phyloP scores from a whole-genome alignment of 768 basidiomycete species.

The Boletus vermiculosoides region DNA sequence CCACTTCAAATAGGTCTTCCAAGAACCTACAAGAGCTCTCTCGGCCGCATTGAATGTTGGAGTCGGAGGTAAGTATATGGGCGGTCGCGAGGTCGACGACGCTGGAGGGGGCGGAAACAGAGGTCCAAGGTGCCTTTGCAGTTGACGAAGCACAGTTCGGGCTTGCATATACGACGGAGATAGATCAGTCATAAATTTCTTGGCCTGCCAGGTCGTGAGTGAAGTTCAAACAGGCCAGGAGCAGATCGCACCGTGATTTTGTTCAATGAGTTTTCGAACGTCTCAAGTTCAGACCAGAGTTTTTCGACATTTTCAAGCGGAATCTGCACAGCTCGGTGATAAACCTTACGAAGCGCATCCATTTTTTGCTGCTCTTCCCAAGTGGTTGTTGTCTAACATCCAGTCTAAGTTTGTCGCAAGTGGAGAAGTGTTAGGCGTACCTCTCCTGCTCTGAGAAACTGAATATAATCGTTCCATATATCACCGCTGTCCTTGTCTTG shows the following conservation, averaged over 20 bases:
- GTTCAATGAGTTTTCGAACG: constrained; percentile 87
- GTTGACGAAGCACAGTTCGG: constrained; percentile 79
- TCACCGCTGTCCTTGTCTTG: constrained; percentile 90
- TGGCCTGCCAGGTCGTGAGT: constrained; percentile 54
- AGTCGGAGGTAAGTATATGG: constrained; percentile 61
- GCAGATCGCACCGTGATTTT: constrained; percentile 64
- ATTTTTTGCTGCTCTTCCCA: constrained; percentile 98
- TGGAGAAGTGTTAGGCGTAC: constrained; percentile 41
- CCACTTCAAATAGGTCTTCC: constrained; percentile 94
- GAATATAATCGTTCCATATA: constrained; percentile 94
- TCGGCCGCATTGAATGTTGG: constrained; percentile 76
- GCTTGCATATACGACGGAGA: constrained; percentile 95
- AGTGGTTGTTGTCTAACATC: constrained; percentile 61
- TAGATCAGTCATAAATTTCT: constrained; percentile 94
- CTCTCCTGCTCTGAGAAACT: constrained; percentile 79
- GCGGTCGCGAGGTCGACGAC: constrained; percentile 39
- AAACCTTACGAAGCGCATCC: constrained; percentile 87
- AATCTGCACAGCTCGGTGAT: constrained; percentile 91
- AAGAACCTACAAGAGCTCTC: constrained; percentile 72
- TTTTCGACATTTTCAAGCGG: constrained; percentile 91
- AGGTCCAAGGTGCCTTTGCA: constrained; percentile 64
- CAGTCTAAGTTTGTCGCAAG: constrained; percentile 3
- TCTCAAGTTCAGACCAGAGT: constrained; percentile 91
- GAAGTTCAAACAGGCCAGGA: background rate
- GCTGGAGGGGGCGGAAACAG: constrained; percentile 55